These are phyloP conservation scores for Ustilago hordei DNA, from an alignment of 1,284 basidiomycete species.

Conservation along the genomic window DNA sequence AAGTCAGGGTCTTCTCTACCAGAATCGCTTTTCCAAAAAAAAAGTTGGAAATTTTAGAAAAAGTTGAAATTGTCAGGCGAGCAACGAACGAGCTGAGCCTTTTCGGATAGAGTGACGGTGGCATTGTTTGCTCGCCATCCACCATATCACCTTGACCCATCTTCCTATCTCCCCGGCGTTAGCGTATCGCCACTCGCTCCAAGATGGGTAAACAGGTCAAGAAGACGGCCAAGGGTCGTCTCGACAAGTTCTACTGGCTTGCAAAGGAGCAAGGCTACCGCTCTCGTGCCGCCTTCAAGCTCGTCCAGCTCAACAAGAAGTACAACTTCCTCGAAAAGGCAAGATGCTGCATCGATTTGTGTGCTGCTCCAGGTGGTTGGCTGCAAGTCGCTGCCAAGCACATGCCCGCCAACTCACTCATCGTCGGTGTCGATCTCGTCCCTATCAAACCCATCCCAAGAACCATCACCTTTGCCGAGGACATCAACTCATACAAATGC, in stretches of 20 bases:
- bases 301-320: conserved; percentile 99
- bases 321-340: conserved; percentile 91
- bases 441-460: conserved; percentile 96
- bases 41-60: conserved; percentile 1
- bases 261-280: conserved; percentile 94
- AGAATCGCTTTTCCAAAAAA: not conserved
- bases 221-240: conserved; percentile 69
- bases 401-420: conserved; percentile 94
- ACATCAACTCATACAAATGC: conserved; percentile 94
- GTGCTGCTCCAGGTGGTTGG: conserved; percentile 99
- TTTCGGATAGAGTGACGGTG: not conserved
- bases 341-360: conserved; percentile 95
- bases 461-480: conserved; percentile 90
- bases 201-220: conserved; percentile 67
- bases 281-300: conserved; percentile 99
- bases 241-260: conserved; percentile 71
- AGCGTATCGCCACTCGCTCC: not conserved
- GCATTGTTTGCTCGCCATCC: conserved; percentile 5
- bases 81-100: conserved; percentile 5
- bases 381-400: conserved; percentile 98
- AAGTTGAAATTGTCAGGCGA: conserved; percentile 8
- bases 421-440: conserved; percentile 96
- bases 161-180: conserved; percentile 3
- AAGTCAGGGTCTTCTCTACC: conserved; percentile 14
- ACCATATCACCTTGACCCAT: conserved; percentile 7